These are phyloP conservation scores for Botrytis fabae DNA, from an alignment of 2,329 filamentous ascomycete genomes.

Conservation along the genomic window DNA sequence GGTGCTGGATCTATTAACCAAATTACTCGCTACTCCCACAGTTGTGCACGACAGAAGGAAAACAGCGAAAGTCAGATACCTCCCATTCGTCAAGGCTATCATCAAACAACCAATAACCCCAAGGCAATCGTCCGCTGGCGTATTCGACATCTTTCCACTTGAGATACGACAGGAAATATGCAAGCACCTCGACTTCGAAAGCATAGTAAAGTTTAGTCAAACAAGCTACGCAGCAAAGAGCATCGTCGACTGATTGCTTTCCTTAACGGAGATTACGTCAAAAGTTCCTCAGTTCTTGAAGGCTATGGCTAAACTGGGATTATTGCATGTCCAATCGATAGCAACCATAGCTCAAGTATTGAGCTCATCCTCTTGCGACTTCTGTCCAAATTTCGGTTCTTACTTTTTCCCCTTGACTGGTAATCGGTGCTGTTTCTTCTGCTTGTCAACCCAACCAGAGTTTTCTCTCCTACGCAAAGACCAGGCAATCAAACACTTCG, in stretches of 20 bases:
- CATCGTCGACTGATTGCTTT: neutral
- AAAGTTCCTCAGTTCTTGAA: neutral
- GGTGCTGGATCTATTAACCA: neutral
- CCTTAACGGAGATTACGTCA: neutral
- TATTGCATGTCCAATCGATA: neutral
- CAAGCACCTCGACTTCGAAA: neutral
- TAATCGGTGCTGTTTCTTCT: neutral
- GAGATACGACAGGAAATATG: neutral
- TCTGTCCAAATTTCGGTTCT: neutral
- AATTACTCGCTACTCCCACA: neutral
- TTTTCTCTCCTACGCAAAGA: neutral
- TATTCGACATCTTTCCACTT: neutral
- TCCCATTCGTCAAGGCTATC: neutral
- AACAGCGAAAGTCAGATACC: neutral
- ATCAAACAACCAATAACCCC: neutral
- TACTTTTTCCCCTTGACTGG: neutral
- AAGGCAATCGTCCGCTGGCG: neutral
- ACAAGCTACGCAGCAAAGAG: neutral
- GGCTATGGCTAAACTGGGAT: too few relatives aligned
- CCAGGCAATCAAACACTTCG: neutral
- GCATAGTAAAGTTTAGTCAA: neutral
- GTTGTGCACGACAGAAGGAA: neutral
- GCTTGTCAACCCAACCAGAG: neutral
- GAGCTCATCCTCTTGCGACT: neutral
- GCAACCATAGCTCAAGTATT: neutral